Base-by-base conservation (phyloP, 805 yeast genomes). In the Yarrowia hollandica region DNA sequence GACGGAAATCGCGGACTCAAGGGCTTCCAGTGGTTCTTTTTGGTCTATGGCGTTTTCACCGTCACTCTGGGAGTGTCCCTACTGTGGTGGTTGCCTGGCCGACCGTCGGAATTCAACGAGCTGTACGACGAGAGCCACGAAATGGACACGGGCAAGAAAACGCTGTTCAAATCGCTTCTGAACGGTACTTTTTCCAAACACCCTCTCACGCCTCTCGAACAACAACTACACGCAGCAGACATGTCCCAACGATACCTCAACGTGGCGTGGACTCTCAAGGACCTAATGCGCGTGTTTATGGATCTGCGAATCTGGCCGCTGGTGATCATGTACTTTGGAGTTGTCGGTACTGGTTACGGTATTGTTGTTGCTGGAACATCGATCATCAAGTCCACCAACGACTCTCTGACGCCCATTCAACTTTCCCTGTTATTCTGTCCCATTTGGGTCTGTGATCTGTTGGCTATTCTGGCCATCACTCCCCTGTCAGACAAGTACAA, bases 281-380 rank as follows among this genome's bases (percentile, higher is more conserved):
- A 88, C 61, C 75, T 89, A 26, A 65, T 71, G 38, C 70, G 68
- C 8, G 79, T 89, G 37, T 64, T 87, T 19, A 65, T 75, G 28
- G 96, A 90, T 68, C 67, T 78, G 42, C 77, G 94, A 63, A 76
- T 85, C 38, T 88, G 91, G 91, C 94, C 96, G 1, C 71, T 90
- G 61, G 75, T 88, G 42, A 76, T 89, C 73, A 89, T 89, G 96
- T 89, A 89, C 72, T 90, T 89, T 69, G 96, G 96, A 16, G 96
- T 87, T 18, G 96, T 89, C 22, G 96, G 96, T 46, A 82, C 89
- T n/a, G 96, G 96, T 0, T 84, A 79, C 67, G 96, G 96, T 28
- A 74, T 89, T 50, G 90, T 90, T 28, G 92, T 85, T 18, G 89
- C 86, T 71, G 96, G 91, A 5, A 84, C 96, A 3, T 83, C 92